Base-by-base conservation (phyloP, 164 flowering plant genomes). In the Magnolia changhungtana region DNA sequence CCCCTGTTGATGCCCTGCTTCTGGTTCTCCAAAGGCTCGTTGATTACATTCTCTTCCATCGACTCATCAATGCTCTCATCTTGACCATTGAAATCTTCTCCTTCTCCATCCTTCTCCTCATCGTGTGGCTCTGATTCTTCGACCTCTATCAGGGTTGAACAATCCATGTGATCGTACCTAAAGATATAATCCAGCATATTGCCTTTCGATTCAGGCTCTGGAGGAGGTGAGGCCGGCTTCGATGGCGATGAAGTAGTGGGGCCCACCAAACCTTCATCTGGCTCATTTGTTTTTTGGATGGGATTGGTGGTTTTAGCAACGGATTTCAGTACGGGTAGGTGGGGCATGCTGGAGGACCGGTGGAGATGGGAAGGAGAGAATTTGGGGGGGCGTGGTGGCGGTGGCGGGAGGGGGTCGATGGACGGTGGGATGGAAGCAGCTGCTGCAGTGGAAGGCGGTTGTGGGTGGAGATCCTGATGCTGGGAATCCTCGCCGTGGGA, bases 401-500 rank as follows among this genome's bases (percentile, higher is more conserved):
- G 1, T 74, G 90, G 20, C 75, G 85, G 61, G 82, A 86, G 29
- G 77, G 81, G 70, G 1, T 76, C 49, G 63, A 73, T 49, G 75
- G 59, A 52, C 10, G 50, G 64, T 20, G 50, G 63, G 51, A 20
- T 63, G 24, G 73, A 4, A 70, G 73, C 13, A 52, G 10, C 59
- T 52, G 16, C 59, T 52, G 10, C 59, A 14, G 29, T 27, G 29
- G 29, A 27, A 27, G 29, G 29, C 29, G 29, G 29, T 27, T 52
- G 50, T 4, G 69, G 63, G 14, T 29, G 81, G 29, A 27, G 29
- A 27, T 27, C 29, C 29, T 1, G 29, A 31, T 4, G 27, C 18
- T 78, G 75, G 37, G 83, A 82, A 45, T 83, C 85, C 72, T 96
- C 99, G 0, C 95, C 94, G 10, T 84, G 90, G 37, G 83, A 96